Evolutionary conservation across 1,139 yeast species (phyloP).

Genomic region (Diutina mesorugosa): DNA sequence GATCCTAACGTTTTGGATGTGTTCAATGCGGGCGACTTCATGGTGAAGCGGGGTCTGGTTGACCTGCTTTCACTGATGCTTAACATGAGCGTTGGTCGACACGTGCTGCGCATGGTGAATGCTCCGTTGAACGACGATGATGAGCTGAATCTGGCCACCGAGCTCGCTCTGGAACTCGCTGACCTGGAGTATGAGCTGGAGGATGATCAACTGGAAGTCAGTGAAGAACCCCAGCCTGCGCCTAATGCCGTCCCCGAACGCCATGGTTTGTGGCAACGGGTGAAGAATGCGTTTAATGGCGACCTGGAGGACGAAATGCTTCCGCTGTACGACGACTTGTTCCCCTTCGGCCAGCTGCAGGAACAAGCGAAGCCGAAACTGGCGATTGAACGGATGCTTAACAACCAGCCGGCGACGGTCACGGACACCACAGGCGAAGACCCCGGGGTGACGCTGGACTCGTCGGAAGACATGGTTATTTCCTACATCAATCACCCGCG

Average conservation of each 20-base stretch:
- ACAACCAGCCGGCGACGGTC: constrained; percentile 8
- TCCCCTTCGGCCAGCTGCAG: constrained; percentile 44
- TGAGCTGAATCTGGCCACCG: background rate
- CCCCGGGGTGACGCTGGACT: constrained; percentile 29
- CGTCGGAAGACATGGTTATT: constrained; percentile 38
- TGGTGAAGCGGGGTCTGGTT: constrained; percentile 18
- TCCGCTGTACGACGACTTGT: constrained; percentile 75
- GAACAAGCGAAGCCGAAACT: constrained; percentile 21
- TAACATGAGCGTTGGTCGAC: constrained; percentile 26
- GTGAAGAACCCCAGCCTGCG: constrained; percentile 3
- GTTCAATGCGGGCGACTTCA: constrained; percentile 12
- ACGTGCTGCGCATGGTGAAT: constrained; percentile 29
- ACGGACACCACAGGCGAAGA: constrained; percentile 12
- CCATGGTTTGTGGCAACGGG: constrained; percentile 45
- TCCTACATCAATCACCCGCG: constrained; percentile 45
- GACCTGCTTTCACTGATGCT: constrained; percentile 31
- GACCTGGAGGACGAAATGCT: constrained; percentile 31
- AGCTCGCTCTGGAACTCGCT: constrained; percentile 18
- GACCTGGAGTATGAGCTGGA: constrained; percentile 23
- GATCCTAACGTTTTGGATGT: constrained; percentile 57
- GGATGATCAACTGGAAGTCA: constrained; percentile 9
- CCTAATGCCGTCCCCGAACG: constrained; percentile 5
- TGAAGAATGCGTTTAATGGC: constrained; percentile 42
- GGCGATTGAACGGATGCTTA: constrained; percentile 21
- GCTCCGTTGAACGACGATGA: constrained; percentile 5